Evolutionary conservation across 2,329 filamentous ascomycete species (phyloP).

Genomic region (Nigrospora oryzae): DNA sequence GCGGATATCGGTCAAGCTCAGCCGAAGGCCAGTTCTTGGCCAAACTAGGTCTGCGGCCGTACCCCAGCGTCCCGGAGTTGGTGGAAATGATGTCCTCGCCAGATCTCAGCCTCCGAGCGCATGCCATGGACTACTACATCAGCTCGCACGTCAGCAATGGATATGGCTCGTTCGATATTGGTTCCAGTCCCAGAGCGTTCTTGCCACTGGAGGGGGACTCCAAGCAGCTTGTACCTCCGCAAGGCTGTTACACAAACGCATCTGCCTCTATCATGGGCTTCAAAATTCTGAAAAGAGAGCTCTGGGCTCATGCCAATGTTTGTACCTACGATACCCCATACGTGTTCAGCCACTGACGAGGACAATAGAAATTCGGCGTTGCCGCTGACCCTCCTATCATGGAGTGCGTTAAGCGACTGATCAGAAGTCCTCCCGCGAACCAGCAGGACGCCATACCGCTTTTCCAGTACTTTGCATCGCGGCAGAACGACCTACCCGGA

Average conservation of each 20-base stretch:
- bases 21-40: slow-evolving; percentile 68
- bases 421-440: slow-evolving; percentile 62
- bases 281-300: slow-evolving; percentile 62
- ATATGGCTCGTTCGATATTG: slow-evolving; percentile 59
- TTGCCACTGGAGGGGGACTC: slow-evolving; percentile 66
- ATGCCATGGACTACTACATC: slow-evolving; percentile 75
- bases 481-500: slow-evolving; percentile 64
- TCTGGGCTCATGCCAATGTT: slow-evolving; percentile 66
- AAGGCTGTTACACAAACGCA: slow-evolving; percentile 75
- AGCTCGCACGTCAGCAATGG: slow-evolving; percentile 69
- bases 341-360: neutral
- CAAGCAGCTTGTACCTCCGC: slow-evolving; percentile 59
- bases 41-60: slow-evolving; percentile 62
- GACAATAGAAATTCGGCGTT: slow-evolving; percentile 66
- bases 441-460: slow-evolving; percentile 58
- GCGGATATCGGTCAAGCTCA: slow-evolving; percentile 55
- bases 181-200: slow-evolving; percentile 46
- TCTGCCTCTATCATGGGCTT: slow-evolving; percentile 73
- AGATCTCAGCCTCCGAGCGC: slow-evolving; percentile 50
- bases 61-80: slow-evolving; percentile 65
- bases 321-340: slow-evolving; percentile 9
- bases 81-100: slow-evolving; percentile 67
- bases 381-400: slow-evolving; percentile 70
- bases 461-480: slow-evolving; percentile 77
- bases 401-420: slow-evolving; percentile 65